phyloP scores from a whole-genome alignment of 257 asterid genomes.

The Cinchona pubescens region DNA sequence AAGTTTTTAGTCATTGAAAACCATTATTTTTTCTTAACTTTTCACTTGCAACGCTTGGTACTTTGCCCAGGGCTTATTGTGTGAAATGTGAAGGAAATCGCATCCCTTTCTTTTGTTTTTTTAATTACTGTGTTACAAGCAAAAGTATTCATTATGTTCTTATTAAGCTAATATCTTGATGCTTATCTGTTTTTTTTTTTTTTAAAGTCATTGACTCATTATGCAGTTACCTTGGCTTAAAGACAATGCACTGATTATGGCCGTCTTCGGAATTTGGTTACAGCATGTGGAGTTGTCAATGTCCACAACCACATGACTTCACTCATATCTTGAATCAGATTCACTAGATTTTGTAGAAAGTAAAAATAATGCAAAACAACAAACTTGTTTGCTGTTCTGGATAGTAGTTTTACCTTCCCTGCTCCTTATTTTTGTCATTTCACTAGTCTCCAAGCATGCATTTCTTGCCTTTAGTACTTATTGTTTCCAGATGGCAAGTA shows the following conservation, averaged over 20 bases:
- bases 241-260: neutral
- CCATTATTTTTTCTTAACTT: too few species aligned
- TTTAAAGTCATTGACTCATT: neutral
- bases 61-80: neutral
- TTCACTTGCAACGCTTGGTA: neutral
- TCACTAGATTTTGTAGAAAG: neutral
- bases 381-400: neutral
- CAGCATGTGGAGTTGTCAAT: neutral
- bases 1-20: neutral
- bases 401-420: neutral
- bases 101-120: neutral
- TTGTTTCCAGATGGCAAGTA: neutral
- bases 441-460: neutral
- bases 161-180: neutral
- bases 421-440: neutral
- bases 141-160: too few species aligned
- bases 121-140: neutral
- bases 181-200: neutral
- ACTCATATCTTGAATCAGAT: neutral
- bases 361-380: neutral
- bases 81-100: neutral
- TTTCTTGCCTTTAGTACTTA: neutral
- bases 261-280: neutral
- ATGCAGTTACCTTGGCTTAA: neutral
- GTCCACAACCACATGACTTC: neutral